Evolutionary conservation across 169 alveolate species (phyloP).

Genomic region (Eimeria necatrix): DNA sequence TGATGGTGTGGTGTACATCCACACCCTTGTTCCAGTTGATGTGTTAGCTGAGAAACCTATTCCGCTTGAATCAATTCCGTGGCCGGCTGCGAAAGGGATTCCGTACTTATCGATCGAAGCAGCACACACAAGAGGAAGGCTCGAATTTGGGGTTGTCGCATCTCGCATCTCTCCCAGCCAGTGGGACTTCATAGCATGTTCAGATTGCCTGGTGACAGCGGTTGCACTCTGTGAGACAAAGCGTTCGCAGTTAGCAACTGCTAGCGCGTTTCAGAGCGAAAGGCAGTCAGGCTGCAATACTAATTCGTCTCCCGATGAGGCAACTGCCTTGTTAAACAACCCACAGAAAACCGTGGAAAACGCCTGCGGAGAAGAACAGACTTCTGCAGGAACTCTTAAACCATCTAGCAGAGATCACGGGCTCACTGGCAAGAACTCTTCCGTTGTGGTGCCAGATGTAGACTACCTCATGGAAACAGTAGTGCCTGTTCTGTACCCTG

Average conservation of each 20-base stretch:
- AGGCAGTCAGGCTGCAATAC: background rate
- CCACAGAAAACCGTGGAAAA: background rate
- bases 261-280: background rate
- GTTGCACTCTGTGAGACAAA: conserved; percentile 31
- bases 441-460: background rate
- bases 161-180: conserved; percentile 60
- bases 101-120: background rate
- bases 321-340: background rate
- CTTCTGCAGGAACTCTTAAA: background rate
- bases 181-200: conserved; percentile 47
- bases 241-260: conserved; percentile 36
- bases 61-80: background rate
- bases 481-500: conserved; percentile 77
- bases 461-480: conserved; percentile 77
- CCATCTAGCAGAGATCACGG: background rate
- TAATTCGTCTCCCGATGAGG: background rate
- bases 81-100: background rate
- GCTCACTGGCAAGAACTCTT: background rate
- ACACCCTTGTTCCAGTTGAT: conserved; percentile 52
- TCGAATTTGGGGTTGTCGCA: conserved; percentile 46
- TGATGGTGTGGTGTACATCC: conserved; percentile 54
- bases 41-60: conserved; percentile 23
- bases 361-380: background rate
- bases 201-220: conserved; percentile 67
- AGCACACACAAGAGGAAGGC: background rate